Evolutionary conservation across 202 grass and related monocot genomes (phyloP).

Genomic region (Dendrocalamus latiflorus): DNA sequence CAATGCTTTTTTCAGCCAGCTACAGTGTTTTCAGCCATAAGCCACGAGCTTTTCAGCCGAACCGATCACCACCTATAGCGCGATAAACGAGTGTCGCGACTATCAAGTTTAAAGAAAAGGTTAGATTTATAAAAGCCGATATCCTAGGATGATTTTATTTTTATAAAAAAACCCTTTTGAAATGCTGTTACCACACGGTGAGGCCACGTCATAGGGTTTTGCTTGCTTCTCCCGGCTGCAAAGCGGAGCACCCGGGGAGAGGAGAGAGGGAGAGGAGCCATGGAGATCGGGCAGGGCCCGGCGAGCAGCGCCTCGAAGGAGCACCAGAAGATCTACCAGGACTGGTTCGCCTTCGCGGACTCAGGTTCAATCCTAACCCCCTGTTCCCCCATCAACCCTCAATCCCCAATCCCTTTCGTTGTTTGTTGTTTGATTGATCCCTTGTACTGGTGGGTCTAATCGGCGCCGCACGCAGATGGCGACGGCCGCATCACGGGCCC

Average conservation of each 20-base stretch:
- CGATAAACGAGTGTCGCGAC: too few species aligned
- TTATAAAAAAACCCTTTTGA: neutral
- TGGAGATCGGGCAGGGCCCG: slow-evolving; percentile 72
- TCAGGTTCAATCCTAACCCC: slow-evolving; percentile 39
- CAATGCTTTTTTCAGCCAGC: too few species aligned
- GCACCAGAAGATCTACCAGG: slow-evolving; percentile 79
- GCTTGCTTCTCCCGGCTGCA: slow-evolving; percentile 30
- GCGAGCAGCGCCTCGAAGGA: slow-evolving; percentile 60
- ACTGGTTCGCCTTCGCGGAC: slow-evolving; percentile 91
- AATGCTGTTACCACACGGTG: neutral
- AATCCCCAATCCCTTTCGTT: neutral
- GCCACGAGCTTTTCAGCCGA: too few species aligned
- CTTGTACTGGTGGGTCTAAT: neutral
- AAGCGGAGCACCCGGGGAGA: neutral
- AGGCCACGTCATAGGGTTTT: slow-evolving; percentile 34
- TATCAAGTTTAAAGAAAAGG: too few species aligned
- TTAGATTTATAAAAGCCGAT: too few species aligned
- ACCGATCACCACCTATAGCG: too few species aligned
- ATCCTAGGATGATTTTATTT: too few species aligned
- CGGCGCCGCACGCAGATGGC: slow-evolving; percentile 38
- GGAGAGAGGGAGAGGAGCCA: slow-evolving; percentile 5
- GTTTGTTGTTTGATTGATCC: neutral
- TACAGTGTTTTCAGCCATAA: too few species aligned
- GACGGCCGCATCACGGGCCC: slow-evolving; percentile 87
- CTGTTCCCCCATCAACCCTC: neutral